Conservation (phyloP, 495 filamentous ascomycete genomes). For the Baudoinia panamericana region DNA sequence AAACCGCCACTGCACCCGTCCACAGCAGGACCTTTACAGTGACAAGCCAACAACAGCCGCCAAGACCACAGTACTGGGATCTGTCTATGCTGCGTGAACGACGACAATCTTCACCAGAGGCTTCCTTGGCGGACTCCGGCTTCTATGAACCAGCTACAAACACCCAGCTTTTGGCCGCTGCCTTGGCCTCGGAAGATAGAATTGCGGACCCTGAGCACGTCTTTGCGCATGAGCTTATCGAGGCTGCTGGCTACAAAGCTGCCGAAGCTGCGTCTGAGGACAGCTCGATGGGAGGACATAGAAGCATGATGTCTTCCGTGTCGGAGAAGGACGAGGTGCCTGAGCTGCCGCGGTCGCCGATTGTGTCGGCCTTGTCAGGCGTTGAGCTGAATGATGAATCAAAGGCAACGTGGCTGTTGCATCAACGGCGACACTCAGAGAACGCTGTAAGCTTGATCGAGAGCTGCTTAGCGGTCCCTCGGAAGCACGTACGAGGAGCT, state of each 20-base stretch:
- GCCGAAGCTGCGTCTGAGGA: too few relatives aligned
- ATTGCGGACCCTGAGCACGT: slow-evolving; percentile 5
- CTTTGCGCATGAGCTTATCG: slow-evolving; percentile 11
- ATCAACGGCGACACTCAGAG: slow-evolving; percentile 14
- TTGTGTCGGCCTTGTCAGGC: too few relatives aligned
- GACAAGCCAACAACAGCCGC: not conserved
- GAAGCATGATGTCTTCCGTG: not conserved
- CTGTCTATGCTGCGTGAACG: slow-evolving; percentile 10
- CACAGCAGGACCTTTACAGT: too few relatives aligned
- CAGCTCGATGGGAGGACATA: too few relatives aligned
- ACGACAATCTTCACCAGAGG: slow-evolving; percentile 1
- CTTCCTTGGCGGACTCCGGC: slow-evolving; percentile 10
- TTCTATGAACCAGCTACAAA: slow-evolving; percentile 12
- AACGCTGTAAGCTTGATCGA: slow-evolving; percentile 15
- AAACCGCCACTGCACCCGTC: too few relatives aligned
- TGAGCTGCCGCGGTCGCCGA: not conserved
- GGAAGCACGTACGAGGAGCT: slow-evolving; percentile 1
- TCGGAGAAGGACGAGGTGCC: slow-evolving; percentile 6
- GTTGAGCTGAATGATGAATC: too few relatives aligned
- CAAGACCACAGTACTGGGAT: slow-evolving; percentile 13
- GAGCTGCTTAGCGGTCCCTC: not conserved
- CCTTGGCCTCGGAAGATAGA: not conserved
- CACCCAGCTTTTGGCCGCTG: not conserved
- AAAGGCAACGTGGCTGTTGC: slow-evolving; percentile 4
- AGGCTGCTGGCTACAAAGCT: not conserved